These are phyloP conservation scores for Lepiota venenata DNA, from an alignment of 768 basidiomycete species.

Conservation along the genomic window DNA sequence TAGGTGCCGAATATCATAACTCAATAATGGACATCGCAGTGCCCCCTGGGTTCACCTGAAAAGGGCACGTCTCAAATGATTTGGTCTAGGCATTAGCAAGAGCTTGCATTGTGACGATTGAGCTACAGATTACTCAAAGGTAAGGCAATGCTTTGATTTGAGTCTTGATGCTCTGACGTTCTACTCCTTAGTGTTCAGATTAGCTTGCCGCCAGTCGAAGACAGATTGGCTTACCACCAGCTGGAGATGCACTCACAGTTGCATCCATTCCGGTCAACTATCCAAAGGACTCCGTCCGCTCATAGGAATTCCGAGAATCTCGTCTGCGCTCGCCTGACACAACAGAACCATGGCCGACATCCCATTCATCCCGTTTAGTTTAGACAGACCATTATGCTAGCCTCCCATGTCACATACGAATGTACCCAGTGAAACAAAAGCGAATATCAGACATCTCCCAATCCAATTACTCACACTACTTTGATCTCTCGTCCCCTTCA, in stretches of 20 bases:
- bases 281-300: constrained; percentile 42
- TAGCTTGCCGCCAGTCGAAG: too few relatives aligned
- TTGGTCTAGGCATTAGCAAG: too few relatives aligned
- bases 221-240: not conserved
- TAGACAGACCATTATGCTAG: constrained; percentile 57
- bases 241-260: constrained; percentile 40
- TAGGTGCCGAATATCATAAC: too few relatives aligned
- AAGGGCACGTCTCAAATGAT: too few relatives aligned
- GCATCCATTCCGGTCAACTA: constrained; percentile 44
- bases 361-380: constrained; percentile 60
- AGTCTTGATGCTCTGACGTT: too few relatives aligned
- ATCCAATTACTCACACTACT: constrained; percentile 58
- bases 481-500: constrained; percentile 42
- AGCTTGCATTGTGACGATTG: too few relatives aligned
- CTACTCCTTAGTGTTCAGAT: not conserved
- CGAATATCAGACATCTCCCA: constrained; percentile 34
- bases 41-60: too few relatives aligned
- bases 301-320: constrained; percentile 51
- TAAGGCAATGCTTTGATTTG: too few relatives aligned
- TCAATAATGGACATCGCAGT: too few relatives aligned
- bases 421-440: not conserved
- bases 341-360: constrained; percentile 69
- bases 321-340: constrained; percentile 47
- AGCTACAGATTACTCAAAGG: too few relatives aligned
- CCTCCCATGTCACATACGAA: not conserved